Conservation (phyloP, 805 yeast species). For the Metschnikowia kofuensis region DNA sequence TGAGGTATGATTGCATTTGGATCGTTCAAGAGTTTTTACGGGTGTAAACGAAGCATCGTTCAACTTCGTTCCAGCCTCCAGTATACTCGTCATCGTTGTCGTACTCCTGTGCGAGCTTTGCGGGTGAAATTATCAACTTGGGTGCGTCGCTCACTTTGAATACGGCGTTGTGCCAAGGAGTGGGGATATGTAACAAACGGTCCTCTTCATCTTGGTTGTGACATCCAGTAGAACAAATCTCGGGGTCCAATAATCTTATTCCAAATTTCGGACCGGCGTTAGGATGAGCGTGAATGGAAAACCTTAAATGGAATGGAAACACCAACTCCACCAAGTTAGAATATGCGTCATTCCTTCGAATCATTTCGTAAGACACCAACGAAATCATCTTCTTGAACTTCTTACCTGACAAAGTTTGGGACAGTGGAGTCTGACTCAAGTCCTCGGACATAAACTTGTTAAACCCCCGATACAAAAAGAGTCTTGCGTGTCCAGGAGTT, state of each 20-base stretch:
- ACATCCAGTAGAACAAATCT: constrained; percentile 45
- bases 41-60: constrained; percentile 12
- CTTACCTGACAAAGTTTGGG: constrained; percentile 41
- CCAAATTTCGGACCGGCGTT: constrained; percentile 63
- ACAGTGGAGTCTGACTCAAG: constrained; percentile 40
- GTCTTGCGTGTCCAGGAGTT: constrained; percentile 47
- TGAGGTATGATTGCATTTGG: background rate
- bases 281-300: constrained; percentile 61
- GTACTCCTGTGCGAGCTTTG: constrained; percentile 12
- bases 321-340: constrained; percentile 58
- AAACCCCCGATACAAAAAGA: constrained; percentile 54
- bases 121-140: constrained; percentile 16
- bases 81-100: constrained; percentile 11
- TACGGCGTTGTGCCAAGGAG: constrained; percentile 64
- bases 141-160: constrained; percentile 39
- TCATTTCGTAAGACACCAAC: constrained; percentile 61
- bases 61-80: constrained; percentile 19
- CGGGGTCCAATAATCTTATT: constrained; percentile 42
- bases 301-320: constrained; percentile 57
- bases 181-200: constrained; percentile 59
- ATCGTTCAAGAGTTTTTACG: constrained; percentile 2
- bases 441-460: constrained; percentile 60
- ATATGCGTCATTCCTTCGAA: constrained; percentile 58
- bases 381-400: constrained; percentile 49
- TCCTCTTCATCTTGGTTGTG: constrained; percentile 38